A percentile compares a stretch with the other conserved stretches of the same genome.
phyloP scores from a whole-genome alignment of 2,329 filamentous ascomycete genomes.

The Raffaelea deltoideospora region DNA sequence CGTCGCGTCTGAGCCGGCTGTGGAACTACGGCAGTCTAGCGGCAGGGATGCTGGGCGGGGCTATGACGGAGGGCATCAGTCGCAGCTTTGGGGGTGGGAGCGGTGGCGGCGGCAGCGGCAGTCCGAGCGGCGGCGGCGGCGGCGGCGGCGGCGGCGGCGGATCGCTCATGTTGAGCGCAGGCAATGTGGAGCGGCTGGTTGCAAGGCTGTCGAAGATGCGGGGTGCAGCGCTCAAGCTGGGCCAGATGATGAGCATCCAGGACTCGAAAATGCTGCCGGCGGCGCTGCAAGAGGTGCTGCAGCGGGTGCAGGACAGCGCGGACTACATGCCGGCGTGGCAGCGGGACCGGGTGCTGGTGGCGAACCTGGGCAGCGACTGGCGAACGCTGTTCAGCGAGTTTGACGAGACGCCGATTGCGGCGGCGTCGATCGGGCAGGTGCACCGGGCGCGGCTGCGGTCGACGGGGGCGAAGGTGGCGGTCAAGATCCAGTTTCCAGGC shows the following conservation, averaged over 20 bases:
- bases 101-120: slow-evolving; percentile 49
- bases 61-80: slow-evolving; percentile 71
- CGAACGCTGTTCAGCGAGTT: slow-evolving; percentile 70
- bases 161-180: slow-evolving; percentile 74
- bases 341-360: slow-evolving; percentile 64
- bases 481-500: slow-evolving; percentile 95
- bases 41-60: slow-evolving; percentile 89
- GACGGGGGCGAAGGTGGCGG: slow-evolving; percentile 63
- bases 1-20: slow-evolving; percentile 69
- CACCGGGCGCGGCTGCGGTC: slow-evolving; percentile 70
- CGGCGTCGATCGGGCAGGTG: slow-evolving; percentile 93
- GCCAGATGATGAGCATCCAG: slow-evolving; percentile 97
- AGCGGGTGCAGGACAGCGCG: slow-evolving; percentile 87
- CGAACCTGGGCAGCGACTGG: slow-evolving; percentile 75
- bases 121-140: slow-evolving; percentile 39
- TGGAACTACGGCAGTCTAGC: slow-evolving; percentile 94
- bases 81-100: slow-evolving; percentile 57
- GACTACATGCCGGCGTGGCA: slow-evolving; percentile 98
- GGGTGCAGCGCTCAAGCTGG: slow-evolving; percentile 89
- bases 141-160: slow-evolving; percentile 42
- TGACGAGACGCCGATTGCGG: slow-evolving; percentile 82
- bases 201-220: slow-evolving; percentile 90
- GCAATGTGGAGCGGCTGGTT: slow-evolving; percentile 86
- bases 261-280: slow-evolving; percentile 88
- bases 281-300: slow-evolving; percentile 75